Conservation (phyloP, 345 rosid genomes). For the Carallia pectinifolia region DNA sequence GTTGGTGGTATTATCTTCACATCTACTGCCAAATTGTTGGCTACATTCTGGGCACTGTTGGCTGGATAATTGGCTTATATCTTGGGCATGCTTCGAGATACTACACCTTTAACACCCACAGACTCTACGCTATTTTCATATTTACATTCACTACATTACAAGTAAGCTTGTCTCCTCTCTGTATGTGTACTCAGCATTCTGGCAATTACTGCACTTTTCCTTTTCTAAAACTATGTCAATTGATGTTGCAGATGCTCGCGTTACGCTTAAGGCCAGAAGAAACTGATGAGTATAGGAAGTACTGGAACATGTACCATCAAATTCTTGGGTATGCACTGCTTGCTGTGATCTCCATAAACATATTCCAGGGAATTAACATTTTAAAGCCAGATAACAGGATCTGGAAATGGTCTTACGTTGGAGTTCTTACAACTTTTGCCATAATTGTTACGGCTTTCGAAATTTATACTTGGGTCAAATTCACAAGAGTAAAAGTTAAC, state of each 20-base stretch:
- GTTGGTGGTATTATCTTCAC: conserved; percentile 30
- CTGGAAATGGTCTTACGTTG: conserved; percentile 46
- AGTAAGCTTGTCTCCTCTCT: conserved; percentile 17
- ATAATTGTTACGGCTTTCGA: conserved; percentile 26
- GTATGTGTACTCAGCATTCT: not conserved
- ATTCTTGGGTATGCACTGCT: conserved; percentile 45
- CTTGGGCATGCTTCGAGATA: conserved; percentile 41
- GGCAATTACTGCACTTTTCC: not conserved
- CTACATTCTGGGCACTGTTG: conserved; percentile 39
- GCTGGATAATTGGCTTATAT: conserved; percentile 42
- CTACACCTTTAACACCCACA: conserved; percentile 37
- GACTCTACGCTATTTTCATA: conserved; percentile 36
- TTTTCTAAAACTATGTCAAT: not conserved
- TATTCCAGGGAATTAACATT: conserved; percentile 42
- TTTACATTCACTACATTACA: conserved; percentile 49
- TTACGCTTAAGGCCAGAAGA: conserved; percentile 30
- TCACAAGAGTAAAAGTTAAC: not conserved
- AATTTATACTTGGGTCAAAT: conserved; percentile 39
- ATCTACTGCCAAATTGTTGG: conserved; percentile 41
- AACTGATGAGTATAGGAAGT: conserved; percentile 38
- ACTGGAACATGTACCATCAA: conserved; percentile 63
- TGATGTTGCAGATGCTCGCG: conserved; percentile 39
- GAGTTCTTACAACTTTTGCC: conserved; percentile 30
- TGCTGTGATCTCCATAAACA: conserved; percentile 39
- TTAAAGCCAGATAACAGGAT: conserved; percentile 25